Evolutionary conservation across 768 basidiomycete genomes (phyloP).

Genomic region (Ephemerocybe angulata): DNA sequence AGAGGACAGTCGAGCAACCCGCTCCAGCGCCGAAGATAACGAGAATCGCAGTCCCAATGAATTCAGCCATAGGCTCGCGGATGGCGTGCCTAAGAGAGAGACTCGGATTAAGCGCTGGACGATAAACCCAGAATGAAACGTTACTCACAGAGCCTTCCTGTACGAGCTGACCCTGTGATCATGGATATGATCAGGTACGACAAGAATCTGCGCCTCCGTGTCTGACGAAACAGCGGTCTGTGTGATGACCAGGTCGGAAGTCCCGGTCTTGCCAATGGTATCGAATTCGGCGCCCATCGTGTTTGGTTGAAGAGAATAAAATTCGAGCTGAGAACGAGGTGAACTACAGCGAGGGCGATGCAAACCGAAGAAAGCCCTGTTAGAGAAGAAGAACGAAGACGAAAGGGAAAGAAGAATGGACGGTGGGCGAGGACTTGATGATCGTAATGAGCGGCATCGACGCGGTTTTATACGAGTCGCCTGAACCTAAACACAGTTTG

Average conservation of each 20-base stretch:
- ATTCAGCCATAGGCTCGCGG: slow-evolving; percentile 62
- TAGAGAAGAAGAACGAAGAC: background rate
- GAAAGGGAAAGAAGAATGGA: background rate
- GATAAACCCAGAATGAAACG: background rate
- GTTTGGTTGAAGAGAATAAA: background rate
- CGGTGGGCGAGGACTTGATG: no score
- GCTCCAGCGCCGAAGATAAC: slow-evolving; percentile 59
- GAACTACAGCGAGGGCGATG: background rate
- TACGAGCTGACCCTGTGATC: background rate
- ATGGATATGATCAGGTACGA: background rate
- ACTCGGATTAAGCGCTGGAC: background rate
- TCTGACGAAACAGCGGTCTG: background rate
- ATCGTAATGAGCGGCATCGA: no score
- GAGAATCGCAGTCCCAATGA: slow-evolving; percentile 55
- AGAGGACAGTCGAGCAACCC: slow-evolving; percentile 54
- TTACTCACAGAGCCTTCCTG: background rate
- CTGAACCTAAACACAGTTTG: background rate
- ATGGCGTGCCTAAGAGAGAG: slow-evolving; percentile 35
- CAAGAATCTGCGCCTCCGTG: background rate
- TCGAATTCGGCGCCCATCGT: background rate
- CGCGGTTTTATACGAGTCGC: background rate
- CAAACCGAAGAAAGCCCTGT: background rate
- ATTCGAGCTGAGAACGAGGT: background rate
- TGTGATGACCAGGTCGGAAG: background rate
- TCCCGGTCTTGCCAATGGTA: background rate